Percentiles rank a stretch among this genome's conserved stretches.
Evolutionary conservation across 2,329 filamentous ascomycete genomes (phyloP).

Genomic region (Monilinia fructicola): DNA sequence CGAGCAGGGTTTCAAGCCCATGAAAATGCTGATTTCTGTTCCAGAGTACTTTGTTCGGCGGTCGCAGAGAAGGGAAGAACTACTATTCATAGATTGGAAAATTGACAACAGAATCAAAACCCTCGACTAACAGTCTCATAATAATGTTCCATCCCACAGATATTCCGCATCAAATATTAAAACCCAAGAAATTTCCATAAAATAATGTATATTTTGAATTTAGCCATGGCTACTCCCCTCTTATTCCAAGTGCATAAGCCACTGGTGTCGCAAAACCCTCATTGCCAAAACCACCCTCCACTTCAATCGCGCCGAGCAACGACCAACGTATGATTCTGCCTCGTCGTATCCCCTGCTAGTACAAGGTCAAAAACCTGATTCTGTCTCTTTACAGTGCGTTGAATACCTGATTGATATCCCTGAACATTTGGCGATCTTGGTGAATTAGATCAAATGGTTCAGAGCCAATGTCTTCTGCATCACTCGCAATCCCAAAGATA

Average conservation of each 20-base stretch:
- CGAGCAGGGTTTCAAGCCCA: neutral
- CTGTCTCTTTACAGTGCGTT: neutral
- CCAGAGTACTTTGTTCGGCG: neutral
- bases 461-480: neutral
- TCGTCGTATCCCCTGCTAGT: neutral
- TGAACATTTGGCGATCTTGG: neutral
- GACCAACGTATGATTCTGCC: neutral
- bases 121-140: no score
- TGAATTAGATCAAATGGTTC: neutral
- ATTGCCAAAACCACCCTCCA: neutral
- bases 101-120: no score
- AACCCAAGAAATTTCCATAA: no score
- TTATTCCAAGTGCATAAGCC: neutral
- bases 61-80: neutral
- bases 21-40: neutral
- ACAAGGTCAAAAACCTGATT: neutral
- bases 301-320: neutral
- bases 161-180: no score
- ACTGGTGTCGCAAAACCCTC: neutral
- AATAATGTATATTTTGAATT: neutral
- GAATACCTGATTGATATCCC: neutral
- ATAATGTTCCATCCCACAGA: no score
- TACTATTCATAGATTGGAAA: no score
- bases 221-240: neutral
- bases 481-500: neutral